These are phyloP conservation scores for Litsea cubeba DNA, from an alignment of 164 flowering plant genomes.

Conservation along the genomic window DNA sequence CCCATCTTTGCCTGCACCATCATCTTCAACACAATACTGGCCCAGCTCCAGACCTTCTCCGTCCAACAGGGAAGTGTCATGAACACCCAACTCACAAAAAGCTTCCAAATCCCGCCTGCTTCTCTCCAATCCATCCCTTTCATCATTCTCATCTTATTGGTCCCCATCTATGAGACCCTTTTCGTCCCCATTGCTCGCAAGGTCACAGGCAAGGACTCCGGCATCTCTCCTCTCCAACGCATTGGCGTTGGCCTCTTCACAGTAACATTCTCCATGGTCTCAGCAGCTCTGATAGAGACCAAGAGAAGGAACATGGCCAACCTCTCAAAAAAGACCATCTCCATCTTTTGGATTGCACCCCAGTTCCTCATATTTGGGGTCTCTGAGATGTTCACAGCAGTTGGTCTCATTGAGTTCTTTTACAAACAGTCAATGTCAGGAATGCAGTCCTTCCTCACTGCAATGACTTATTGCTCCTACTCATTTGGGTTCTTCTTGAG, in stretches of 20 bases:
- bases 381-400: conserved; percentile 74
- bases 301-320: conserved; percentile 38
- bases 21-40: conserved; percentile 65
- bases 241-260: conserved; percentile 62
- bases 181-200: conserved; percentile 56
- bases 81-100: conserved; percentile 41
- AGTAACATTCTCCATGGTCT: conserved; percentile 68
- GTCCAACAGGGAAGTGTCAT: conserved; percentile 71
- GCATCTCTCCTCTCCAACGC: conserved; percentile 61
- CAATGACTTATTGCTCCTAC: conserved; percentile 66
- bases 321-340: conserved; percentile 18
- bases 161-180: conserved; percentile 61
- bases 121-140: conserved; percentile 73
- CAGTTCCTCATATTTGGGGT: conserved; percentile 62
- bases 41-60: conserved; percentile 82
- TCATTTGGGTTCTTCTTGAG: conserved; percentile 72
- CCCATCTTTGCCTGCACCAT: conserved; percentile 79
- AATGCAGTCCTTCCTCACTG: conserved; percentile 68
- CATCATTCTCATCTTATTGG: conserved; percentile 55
- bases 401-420: conserved; percentile 70
- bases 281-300: conserved; percentile 64
- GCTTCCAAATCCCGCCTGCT: conserved; percentile 66
- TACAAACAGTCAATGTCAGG: conserved; percentile 54
- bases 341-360: conserved; percentile 63
- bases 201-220: conserved; percentile 49